phyloP scores from a whole-genome alignment of 352 stramenopile species.

The Phytopythium boreale region DNA sequence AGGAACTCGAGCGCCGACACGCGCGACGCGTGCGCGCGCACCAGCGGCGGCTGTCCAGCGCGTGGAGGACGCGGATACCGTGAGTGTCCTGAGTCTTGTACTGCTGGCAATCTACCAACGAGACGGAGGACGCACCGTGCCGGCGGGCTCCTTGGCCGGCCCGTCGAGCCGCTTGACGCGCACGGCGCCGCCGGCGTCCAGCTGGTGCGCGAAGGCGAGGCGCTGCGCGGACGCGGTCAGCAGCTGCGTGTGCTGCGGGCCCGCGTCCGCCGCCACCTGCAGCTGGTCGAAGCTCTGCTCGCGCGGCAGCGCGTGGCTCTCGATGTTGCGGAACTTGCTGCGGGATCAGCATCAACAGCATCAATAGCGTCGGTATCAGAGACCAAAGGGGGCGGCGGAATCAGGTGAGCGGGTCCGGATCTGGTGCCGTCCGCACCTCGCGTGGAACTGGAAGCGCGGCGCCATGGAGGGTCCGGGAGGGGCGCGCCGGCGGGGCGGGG shows the following conservation, averaged over 20 bases:
- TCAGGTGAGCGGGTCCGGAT: not conserved
- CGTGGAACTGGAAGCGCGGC: constrained; percentile 46
- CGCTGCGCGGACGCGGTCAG: constrained; percentile 34
- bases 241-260: constrained; percentile 17
- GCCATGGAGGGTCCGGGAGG: constrained; percentile 20
- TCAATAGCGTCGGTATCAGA: not conserved
- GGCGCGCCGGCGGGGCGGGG: not conserved
- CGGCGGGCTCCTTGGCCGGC: constrained; percentile 25
- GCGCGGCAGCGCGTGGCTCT: constrained; percentile 45
- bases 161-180: constrained; percentile 51
- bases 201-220: constrained; percentile 66
- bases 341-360: not conserved
- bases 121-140: constrained; percentile 6
- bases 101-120: not conserved
- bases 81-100: not conserved
- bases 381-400: not conserved
- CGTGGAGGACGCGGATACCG: not conserved
- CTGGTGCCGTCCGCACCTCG: constrained; percentile 21
- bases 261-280: constrained; percentile 33
- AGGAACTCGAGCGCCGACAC: constrained; percentile 67
- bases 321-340: constrained; percentile 83
- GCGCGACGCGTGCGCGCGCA: constrained; percentile 55
- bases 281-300: constrained; percentile 68
- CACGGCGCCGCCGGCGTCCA: constrained; percentile 57
- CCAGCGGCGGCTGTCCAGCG: constrained; percentile 49